Conservation (phyloP, 139 green algal species). For the Ettlia oleoabundans region DNA sequence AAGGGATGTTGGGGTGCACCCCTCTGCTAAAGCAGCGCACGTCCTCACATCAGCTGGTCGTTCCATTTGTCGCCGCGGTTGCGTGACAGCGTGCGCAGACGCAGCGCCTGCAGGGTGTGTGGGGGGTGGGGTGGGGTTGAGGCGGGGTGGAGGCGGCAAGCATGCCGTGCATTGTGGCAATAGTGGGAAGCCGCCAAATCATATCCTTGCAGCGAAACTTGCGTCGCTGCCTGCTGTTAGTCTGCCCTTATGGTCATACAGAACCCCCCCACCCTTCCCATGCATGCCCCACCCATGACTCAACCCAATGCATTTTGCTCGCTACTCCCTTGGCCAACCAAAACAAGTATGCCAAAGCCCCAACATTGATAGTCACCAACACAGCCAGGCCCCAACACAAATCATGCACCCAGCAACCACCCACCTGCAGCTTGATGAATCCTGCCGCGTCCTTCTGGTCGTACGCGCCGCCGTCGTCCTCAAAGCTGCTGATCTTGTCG, state of each 20-base stretch:
- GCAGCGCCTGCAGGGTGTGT: conserved; percentile 72
- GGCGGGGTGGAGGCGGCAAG: background rate
- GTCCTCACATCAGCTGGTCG: conserved; percentile 15
- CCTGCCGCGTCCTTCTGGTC: conserved; percentile 94
- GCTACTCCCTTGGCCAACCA: no score
- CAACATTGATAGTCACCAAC: no score
- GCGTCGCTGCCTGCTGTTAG: no score
- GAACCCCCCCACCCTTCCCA: no score
- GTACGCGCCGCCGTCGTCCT: conserved; percentile 92
- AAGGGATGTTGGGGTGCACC: background rate
- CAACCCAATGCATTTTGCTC: no score
- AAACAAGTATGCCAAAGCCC: no score
- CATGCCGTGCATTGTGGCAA: background rate
- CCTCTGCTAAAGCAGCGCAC: no score
- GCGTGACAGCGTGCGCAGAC: conserved; percentile 78
- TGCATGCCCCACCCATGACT: no score
- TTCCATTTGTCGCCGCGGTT: conserved; percentile 31
- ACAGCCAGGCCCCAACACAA: background rate
- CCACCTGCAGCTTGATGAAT: conserved; percentile 87
- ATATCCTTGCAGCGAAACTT: no score
- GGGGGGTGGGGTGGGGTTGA: background rate
- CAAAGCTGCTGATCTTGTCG: conserved; percentile 93
- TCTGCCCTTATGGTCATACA: no score
- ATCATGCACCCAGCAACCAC: background rate
- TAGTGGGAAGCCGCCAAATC: no score